These are phyloP conservation scores for Cutaneotrichosporon mucoides DNA, from an alignment of 1,284 basidiomycete species.

Conservation along the genomic window DNA sequence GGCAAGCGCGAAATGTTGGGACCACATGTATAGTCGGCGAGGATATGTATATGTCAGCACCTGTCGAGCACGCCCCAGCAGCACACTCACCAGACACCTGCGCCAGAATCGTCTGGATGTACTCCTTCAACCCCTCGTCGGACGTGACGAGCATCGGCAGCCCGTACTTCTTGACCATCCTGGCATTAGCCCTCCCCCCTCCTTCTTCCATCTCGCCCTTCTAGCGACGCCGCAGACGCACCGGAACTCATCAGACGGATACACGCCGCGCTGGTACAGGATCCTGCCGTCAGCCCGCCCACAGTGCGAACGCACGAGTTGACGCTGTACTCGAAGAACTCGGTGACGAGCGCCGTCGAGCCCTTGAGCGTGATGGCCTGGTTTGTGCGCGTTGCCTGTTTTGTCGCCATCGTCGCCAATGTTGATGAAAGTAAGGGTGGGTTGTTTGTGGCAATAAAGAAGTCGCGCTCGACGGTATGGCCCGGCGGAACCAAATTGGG, in stretches of 20 bases:
- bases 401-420: conserved; percentile 42
- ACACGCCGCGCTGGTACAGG: conserved; percentile 93
- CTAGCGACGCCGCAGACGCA: conserved; percentile 13
- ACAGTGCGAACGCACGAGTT: conserved; percentile 62
- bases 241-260: conserved; percentile 91
- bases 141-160: conserved; percentile 92
- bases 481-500: neutral
- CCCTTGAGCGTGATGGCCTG: conserved; percentile 85
- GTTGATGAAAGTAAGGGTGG: neutral
- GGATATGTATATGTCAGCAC: too few species aligned
- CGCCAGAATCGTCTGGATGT: conserved; percentile 82
- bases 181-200: conserved; percentile 38
- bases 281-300: conserved; percentile 58
- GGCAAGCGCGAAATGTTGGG: too few species aligned
- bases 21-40: too few species aligned
- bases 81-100: conserved; percentile 76
- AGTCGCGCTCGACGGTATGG: neutral
- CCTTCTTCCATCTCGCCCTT: too few species aligned
- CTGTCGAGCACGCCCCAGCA: too few species aligned
- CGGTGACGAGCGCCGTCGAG: conserved; percentile 89
- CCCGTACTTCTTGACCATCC: conserved; percentile 98
- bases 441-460: conserved; percentile 5
- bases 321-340: conserved; percentile 98
- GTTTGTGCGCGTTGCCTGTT: conserved; percentile 46
- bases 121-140: conserved; percentile 86